phyloP scores from a whole-genome alignment of 352 stramenopile genomes.

The Elongisporangium prolatum region DNA sequence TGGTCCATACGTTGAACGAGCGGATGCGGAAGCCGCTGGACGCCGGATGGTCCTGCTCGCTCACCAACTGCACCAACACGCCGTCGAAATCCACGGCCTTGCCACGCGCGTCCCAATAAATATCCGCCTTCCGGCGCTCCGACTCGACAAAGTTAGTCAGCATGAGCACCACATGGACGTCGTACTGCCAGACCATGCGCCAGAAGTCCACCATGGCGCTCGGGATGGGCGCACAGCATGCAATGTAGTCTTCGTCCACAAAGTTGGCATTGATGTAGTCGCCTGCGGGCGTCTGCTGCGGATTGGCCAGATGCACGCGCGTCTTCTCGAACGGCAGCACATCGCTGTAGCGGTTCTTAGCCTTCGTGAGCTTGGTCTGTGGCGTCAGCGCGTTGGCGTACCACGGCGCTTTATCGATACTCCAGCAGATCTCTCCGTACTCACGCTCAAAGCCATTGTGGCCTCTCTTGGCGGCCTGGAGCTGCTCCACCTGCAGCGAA shows the following conservation, averaged over 20 bases:
- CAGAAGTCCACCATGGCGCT: constrained; percentile 72
- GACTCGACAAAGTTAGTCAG: constrained; percentile 84
- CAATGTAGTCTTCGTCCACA: constrained; percentile 63
- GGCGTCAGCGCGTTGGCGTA: constrained; percentile 45
- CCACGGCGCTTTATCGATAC: constrained; percentile 50
- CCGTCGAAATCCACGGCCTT: constrained; percentile 45
- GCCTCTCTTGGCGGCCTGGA: constrained; percentile 23
- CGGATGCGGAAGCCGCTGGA: constrained; percentile 43
- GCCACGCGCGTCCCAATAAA: constrained; percentile 62
- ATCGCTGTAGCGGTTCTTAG: constrained; percentile 77
- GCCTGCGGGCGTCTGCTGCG: constrained; percentile 11
- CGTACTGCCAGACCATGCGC: constrained; percentile 75
- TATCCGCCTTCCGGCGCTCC: constrained; percentile 60
- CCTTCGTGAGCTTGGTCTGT: constrained; percentile 62
- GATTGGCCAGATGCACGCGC: constrained; percentile 41
- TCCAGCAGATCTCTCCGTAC: constrained; percentile 58
- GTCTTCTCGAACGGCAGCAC: constrained; percentile 74
- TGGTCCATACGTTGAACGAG: constrained; percentile 44
- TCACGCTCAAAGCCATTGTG: constrained; percentile 51
- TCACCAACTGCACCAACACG: constrained; percentile 43
- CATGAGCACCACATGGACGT: constrained; percentile 84
- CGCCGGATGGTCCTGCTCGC: constrained; percentile 24
- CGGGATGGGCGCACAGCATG: constrained; percentile 66
- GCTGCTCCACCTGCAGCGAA: constrained; percentile 16
- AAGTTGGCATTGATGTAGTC: constrained; percentile 80